Base-by-base conservation (phyloP, 305 asterid genomes). In the Petunia hybrid region DNA sequence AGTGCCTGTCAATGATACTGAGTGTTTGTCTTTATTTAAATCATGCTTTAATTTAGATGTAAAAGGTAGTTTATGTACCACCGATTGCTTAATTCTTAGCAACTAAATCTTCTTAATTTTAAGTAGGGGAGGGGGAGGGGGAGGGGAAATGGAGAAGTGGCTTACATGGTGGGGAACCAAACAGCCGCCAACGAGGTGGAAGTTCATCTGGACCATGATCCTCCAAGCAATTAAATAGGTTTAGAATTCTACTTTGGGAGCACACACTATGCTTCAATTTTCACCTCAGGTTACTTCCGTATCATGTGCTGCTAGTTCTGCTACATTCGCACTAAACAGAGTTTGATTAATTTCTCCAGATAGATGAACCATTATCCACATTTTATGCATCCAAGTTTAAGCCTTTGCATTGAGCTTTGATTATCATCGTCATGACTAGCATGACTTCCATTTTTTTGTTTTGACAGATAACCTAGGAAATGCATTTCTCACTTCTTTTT, bases 401-500 rank as follows among this genome's bases (percentile, higher is more conserved):
- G 45, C 53, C 53, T 74, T 38, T 74, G 51, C 48, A 43, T 59
- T 74, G 81, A 53, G 35, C 62, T 60, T 69, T 65, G 64, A 53
- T 5, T 41, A 57, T 65, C 79, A 63, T 12, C 3, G 12, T 48
- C 10, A 12, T 74, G 48, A 74, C 64, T 53, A 36, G 64, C 53
- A 38, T 36, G 14, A 64, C 46, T 74, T 83, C 61, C 82, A 55
- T 8, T 75, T 77, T 81, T 79, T n/a, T 22, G 31, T 22, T 22
- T 80, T 80, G 80, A 43, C 97, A 94, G 99, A 95, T 87, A 95
- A 91, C 86, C 89, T 95, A 9, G 99, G 97, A 76, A 94, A 94
- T 91, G 98, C 97, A 31, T 91, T 86, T 85, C 92, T 94, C 83
- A 92, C 95, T 59, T 94, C 94, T 57, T 95, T 94, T 86, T 94